Evolutionary conservation across 2,329 filamentous ascomycete species (phyloP), one percentile per base, ranked within the genome.

Genomic region (Metarhizium anisopliae): DNA sequence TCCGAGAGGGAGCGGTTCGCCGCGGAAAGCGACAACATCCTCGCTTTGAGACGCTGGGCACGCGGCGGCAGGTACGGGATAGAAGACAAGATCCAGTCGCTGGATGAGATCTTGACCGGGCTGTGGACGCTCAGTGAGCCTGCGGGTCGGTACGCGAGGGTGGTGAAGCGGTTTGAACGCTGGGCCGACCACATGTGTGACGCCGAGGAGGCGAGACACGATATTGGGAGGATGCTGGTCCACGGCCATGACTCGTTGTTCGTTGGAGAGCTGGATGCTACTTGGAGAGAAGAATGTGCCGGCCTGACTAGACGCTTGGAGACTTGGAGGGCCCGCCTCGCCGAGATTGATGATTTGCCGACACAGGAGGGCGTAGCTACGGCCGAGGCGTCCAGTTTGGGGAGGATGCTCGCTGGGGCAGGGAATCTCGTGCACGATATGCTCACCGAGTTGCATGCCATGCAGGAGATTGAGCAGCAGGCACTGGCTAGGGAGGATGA

Each of bases 401-500:
- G 64, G 25, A 67, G 70, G 32, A 74, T 83, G 60, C 65, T 86
- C 43, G 67, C 66, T 6, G 75, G 72, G 2, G 81, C 77, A 55
- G 67, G 72, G 25, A 64, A 62, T 16, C 67, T 87, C 49, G 74
- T 86, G 13, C 64, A 71, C 51, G 80, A 77, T 40, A 87, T 87
- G 83, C 67, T 84, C 49, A 72, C 71, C n/a, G 85, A 87, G 71
- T 69, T 88, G 59, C 67, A 68, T n/a, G 58, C 78, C 57, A 87
- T 88, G 84, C 75, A 75, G 55, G 74, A 77, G 62, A 79, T 88
- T 55, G 82, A 86, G 68, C 71, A 70, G 50, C 81, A 83, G 61
- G 78, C 81, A 4, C 67, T 82, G 53, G 70, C 68, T 50, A 73
- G 76, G 49, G 85, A 88, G 67, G 75, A 76, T 55, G 73, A 72